Percentiles rank a stretch among this genome's conserved stretches.
phyloP scores from a whole-genome alignment of 768 basidiomycete genomes.

The Podaxis pistillaris region DNA sequence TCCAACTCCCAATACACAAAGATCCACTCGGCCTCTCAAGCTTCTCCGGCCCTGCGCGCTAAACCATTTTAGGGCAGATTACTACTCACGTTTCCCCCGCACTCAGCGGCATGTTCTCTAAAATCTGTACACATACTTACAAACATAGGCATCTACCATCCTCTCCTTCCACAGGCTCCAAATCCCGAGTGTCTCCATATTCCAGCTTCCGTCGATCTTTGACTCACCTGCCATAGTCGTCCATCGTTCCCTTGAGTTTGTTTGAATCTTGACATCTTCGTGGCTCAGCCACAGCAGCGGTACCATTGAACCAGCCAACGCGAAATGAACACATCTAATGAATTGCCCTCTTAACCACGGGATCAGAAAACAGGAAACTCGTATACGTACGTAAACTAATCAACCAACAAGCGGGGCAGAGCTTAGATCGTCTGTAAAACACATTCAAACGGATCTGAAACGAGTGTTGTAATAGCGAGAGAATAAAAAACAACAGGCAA shows the following conservation, averaged over 20 bases:
- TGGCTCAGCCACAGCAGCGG: background rate
- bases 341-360: background rate
- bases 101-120: conserved; percentile 10
- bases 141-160: background rate
- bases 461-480: too few species aligned
- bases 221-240: background rate
- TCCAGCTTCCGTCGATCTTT: background rate
- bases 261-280: background rate
- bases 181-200: background rate
- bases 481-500: too few species aligned
- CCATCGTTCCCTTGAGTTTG: background rate
- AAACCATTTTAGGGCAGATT: conserved; percentile 15
- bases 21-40: conserved; percentile 12
- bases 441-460: too few species aligned
- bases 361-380: background rate
- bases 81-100: conserved; percentile 16
- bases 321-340: background rate
- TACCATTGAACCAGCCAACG: background rate
- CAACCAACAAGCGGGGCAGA: background rate
- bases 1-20: background rate
- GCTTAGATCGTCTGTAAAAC: too few species aligned
- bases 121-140: background rate
- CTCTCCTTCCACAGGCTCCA: background rate
- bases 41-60: conserved; percentile 7
- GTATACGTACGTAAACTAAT: background rate